Conservation (phyloP, 176 grass and related monocot genomes). For the Pontederia paniculata region DNA sequence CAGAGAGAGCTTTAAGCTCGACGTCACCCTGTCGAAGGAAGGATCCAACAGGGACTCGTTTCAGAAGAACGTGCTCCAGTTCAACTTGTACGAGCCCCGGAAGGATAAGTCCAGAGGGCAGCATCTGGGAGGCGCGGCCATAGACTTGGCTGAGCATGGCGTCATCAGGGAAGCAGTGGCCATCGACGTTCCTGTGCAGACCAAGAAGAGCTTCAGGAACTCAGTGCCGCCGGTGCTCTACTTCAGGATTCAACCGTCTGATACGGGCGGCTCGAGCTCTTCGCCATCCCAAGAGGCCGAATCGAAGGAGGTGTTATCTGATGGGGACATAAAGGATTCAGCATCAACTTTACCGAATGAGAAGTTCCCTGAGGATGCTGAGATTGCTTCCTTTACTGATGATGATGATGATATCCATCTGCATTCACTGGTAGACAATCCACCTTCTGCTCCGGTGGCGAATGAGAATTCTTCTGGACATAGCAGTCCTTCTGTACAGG, state of each 20-base stretch:
- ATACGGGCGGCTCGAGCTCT: slow-evolving; percentile 33
- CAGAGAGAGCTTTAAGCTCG: slow-evolving; percentile 75
- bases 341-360: slow-evolving; percentile 41
- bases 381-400: slow-evolving; percentile 86
- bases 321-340: slow-evolving; percentile 51
- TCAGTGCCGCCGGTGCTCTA: slow-evolving; percentile 53
- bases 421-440: slow-evolving; percentile 19
- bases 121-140: slow-evolving; percentile 52
- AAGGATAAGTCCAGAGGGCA: slow-evolving; percentile 87
- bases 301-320: slow-evolving; percentile 46
- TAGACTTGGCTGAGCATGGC: slow-evolving; percentile 82
- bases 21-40: slow-evolving; percentile 67
- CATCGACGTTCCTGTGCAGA: slow-evolving; percentile 52
- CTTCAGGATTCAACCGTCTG: slow-evolving; percentile 56
- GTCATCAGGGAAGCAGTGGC: slow-evolving; percentile 50
- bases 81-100: slow-evolving; percentile 79
- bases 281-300: slow-evolving; percentile 32
- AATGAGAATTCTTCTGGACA: slow-evolving; percentile 19
- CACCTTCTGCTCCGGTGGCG: slow-evolving; percentile 20
- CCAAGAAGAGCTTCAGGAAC: slow-evolving; percentile 70
- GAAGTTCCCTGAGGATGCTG: slow-evolving; percentile 57
- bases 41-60: slow-evolving; percentile 47
- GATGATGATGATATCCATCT: slow-evolving; percentile 30
- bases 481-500: slow-evolving; percentile 13
- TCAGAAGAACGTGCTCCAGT: slow-evolving; percentile 78